Percentiles rank a stretch among this genome's conserved stretches.
phyloP scores from a whole-genome alignment of 805 yeast genomes.

The Candida manassasensis region DNA sequence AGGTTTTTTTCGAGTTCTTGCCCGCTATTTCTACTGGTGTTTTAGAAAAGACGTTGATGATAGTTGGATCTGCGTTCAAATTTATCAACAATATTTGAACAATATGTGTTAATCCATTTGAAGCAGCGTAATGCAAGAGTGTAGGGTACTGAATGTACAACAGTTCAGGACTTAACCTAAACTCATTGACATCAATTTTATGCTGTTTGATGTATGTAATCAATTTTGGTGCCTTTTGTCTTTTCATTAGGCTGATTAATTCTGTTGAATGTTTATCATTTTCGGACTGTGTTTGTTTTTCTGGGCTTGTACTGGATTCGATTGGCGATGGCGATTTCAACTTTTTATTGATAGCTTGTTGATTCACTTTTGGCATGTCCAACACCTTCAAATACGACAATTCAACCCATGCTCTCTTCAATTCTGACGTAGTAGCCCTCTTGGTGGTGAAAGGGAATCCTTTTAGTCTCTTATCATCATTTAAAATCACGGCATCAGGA shows the following conservation, averaged over 20 bases:
- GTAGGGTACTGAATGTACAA: conserved; percentile 62
- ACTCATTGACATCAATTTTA: conserved; percentile 45
- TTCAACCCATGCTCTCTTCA: conserved; percentile 80
- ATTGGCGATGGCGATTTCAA: conserved; percentile 10
- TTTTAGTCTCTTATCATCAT: conserved; percentile 58
- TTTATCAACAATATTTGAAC: conserved; percentile 57
- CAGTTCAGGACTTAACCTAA: conserved; percentile 49
- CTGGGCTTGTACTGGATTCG: no score
- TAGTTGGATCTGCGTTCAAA: conserved; percentile 67
- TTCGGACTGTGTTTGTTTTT: conserved; percentile 10
- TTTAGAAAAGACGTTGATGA: conserved; percentile 48
- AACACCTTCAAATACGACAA: conserved; percentile 55
- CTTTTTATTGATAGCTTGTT: conserved; percentile 11
- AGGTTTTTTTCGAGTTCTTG: conserved; percentile 44
- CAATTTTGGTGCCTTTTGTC: conserved; percentile 73
- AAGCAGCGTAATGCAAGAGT: conserved; percentile 71
- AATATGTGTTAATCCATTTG: conserved; percentile 62
- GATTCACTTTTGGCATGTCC: conserved; percentile 50
- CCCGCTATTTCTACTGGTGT: conserved; percentile 68
- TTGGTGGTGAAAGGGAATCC: conserved; percentile 85
- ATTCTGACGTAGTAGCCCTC: conserved; percentile 77
- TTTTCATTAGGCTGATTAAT: conserved; percentile 55
- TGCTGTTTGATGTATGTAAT: conserved; percentile 57
- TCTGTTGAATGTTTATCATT: conserved; percentile 53
- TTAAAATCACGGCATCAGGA: conserved; percentile 49